Base-by-base conservation (phyloP, 2,329 filamentous ascomycete species). In the Fusarium sp. region DNA sequence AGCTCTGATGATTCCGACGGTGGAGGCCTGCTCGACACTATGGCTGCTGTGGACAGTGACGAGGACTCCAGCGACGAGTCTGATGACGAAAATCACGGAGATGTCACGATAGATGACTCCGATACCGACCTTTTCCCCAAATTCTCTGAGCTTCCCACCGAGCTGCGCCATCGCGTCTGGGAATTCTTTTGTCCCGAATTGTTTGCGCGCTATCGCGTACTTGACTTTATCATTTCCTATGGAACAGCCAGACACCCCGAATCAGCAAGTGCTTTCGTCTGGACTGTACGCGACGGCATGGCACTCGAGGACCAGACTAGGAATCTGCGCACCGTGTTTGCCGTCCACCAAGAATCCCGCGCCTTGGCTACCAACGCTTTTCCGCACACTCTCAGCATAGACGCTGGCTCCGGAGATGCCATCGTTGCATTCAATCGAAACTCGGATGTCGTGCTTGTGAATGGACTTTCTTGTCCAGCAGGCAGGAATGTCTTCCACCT, bases 291-390 rank as follows among this genome's bases (percentile, higher is more conserved):
- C 14, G 73, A 78, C 7, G 71, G 73, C 7, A 17, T 65, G 1
- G 66, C 54, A 5, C 72, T 81, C 0, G 59, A 66, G 1, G 66
- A 75, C 6, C 75, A 76, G n/a, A 82, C 78, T 1, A 60, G 57
- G 20, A 49, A 67, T 3, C 53, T 77, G 2, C 76, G 79, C 9
- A 58, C 66, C 6, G 63, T 82, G 15, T 66, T 81, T 33, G 75
- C 79, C 3, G 73, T 78, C 10, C 74, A 80, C 38, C 68, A 73
- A 9, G 80, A 82, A 63, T 79, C 78, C n/a, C 80, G 81, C 26
- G 67, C 58, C 15, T 56, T 81, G 5, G 80, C 74, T 6, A 60
- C 75, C 39, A 72, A 68, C 9, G 66, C 58, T 4, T 78, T 77
- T 11, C 81, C 81, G 0, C 68, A 83, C 24, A 63, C 74, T 14